These are phyloP conservation scores for Termitomyces sp. DNA, from an alignment of 768 basidiomycete species.

Conservation along the genomic window DNA sequence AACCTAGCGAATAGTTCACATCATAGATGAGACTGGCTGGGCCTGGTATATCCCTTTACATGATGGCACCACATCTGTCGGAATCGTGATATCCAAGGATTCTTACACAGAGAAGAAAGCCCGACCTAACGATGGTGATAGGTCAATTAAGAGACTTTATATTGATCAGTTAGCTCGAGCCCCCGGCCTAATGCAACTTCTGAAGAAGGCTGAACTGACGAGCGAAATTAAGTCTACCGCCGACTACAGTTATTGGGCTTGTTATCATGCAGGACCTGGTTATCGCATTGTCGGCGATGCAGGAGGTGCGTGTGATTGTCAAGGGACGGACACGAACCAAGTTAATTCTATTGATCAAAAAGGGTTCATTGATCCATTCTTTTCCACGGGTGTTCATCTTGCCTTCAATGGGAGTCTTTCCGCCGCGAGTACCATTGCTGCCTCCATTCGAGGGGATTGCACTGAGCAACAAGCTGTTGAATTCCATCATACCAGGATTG, in stretches of 20 bases:
- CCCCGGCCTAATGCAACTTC: neutral
- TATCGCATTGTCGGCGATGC: constrained; percentile 31
- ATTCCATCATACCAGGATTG: constrained; percentile 23
- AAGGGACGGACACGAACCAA: no score
- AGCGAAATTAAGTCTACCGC: neutral
- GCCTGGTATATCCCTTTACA: constrained; percentile 52
- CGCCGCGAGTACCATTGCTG: constrained; percentile 19
- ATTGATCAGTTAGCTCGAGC: constrained; percentile 16
- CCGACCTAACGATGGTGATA: constrained; percentile 6
- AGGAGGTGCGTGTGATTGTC: constrained; percentile 21
- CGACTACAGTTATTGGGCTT: neutral
- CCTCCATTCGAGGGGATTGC: constrained; percentile 19
- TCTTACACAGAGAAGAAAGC: constrained; percentile 26
- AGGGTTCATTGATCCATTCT: constrained; percentile 40
- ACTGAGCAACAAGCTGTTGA: constrained; percentile 16
- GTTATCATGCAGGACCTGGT: neutral
- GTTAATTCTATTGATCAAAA: neutral
- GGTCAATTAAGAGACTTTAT: constrained; percentile 31
- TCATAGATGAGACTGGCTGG: constrained; percentile 49
- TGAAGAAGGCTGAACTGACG: neutral
- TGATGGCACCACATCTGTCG: constrained; percentile 42
- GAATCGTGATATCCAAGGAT: constrained; percentile 40
- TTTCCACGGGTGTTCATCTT: constrained; percentile 30
- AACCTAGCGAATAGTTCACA: no score
- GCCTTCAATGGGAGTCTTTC: constrained; percentile 26